Evolutionary conservation across 306 rosid species (phyloP).

Genomic region (Cyamopsis tetragonoloba): DNA sequence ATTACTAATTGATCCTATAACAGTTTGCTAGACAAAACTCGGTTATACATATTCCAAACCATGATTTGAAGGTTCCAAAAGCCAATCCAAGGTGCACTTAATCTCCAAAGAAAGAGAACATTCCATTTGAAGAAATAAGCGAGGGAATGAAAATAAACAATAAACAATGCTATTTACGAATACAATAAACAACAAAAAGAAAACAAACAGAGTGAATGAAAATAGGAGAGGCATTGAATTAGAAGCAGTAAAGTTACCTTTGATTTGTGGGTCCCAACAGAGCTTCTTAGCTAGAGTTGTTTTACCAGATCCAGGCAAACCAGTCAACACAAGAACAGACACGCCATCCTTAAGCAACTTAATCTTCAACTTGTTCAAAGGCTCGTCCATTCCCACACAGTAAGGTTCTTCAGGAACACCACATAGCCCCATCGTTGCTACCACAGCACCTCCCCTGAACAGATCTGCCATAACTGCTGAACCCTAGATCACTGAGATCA

Average conservation of each 20-base stretch:
- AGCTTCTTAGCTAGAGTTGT: constrained; percentile 54
- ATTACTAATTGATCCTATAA: too few species aligned
- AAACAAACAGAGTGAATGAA: too few species aligned
- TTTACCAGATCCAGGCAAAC: constrained; percentile 65
- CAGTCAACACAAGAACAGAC: constrained; percentile 41
- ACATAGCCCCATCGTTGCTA: constrained; percentile 1
- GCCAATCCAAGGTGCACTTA: too few species aligned
- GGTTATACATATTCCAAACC: too few species aligned
- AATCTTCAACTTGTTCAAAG: constrained; percentile 32
- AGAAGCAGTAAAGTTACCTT: constrained; percentile 33
- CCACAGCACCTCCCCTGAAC: background rate
- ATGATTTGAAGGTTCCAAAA: too few species aligned
- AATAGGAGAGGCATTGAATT: too few species aligned
- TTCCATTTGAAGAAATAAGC: too few species aligned
- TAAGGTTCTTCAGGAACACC: constrained; percentile 39
- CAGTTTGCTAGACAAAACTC: too few species aligned
- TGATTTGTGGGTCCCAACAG: constrained; percentile 38
- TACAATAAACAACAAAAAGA: background rate
- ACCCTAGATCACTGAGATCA: too few species aligned
- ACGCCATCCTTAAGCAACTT: constrained; percentile 34
- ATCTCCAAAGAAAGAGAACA: too few species aligned
- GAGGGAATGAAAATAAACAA: too few species aligned
- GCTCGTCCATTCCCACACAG: constrained; percentile 42
- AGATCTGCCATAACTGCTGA: constrained; percentile 16
- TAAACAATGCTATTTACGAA: too few species aligned